These are phyloP conservation scores for Starmera stellimalicola DNA, from an alignment of 1,139 yeast species.

Conservation along the genomic window DNA sequence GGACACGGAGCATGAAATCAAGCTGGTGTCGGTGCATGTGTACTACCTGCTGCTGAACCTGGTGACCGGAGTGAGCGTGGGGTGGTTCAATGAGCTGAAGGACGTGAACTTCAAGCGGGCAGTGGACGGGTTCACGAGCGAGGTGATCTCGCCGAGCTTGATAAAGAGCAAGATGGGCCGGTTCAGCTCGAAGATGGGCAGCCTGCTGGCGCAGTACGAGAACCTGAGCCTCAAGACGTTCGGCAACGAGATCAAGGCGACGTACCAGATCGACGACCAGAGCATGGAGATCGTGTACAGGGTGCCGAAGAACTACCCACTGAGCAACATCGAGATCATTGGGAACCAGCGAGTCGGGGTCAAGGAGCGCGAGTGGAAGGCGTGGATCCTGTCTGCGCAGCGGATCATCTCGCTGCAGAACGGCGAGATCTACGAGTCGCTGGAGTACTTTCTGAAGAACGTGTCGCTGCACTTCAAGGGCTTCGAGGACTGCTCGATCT, in stretches of 20 bases:
- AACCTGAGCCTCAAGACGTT: constrained; percentile 53
- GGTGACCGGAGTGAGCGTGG: constrained; percentile 59
- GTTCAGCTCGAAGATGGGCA: constrained; percentile 35
- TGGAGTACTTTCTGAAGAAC: constrained; percentile 73
- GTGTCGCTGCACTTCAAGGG: constrained; percentile 82
- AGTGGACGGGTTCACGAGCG: constrained; percentile 49
- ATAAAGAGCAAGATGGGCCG: constrained; percentile 47
- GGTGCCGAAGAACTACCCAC: constrained; percentile 67
- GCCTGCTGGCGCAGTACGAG: constrained; percentile 34
- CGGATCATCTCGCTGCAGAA: constrained; percentile 61
- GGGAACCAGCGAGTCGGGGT: constrained; percentile 84
- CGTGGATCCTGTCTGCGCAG: constrained; percentile 90
- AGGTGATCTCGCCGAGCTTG: constrained; percentile 54
- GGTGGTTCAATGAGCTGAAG: constrained; percentile 55
- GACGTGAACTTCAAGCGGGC: constrained; percentile 22
- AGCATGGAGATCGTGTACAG: constrained; percentile 70
- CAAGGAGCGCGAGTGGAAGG: constrained; percentile 87
- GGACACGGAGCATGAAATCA: constrained; percentile 24
- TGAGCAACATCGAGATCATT: constrained; percentile 60
- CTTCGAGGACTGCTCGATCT: constrained; percentile 93
- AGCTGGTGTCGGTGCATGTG: constrained; percentile 40
- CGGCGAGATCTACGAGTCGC: constrained; percentile 75
- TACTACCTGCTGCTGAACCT: constrained; percentile 47
- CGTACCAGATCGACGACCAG: constrained; percentile 80
- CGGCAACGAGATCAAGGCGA: constrained; percentile 63